Evolutionary conservation across 371 early-diverging fungal genomes (phyloP), one percentile per base, ranked within the genome.

Genomic region (Rhizopus delemar): DNA sequence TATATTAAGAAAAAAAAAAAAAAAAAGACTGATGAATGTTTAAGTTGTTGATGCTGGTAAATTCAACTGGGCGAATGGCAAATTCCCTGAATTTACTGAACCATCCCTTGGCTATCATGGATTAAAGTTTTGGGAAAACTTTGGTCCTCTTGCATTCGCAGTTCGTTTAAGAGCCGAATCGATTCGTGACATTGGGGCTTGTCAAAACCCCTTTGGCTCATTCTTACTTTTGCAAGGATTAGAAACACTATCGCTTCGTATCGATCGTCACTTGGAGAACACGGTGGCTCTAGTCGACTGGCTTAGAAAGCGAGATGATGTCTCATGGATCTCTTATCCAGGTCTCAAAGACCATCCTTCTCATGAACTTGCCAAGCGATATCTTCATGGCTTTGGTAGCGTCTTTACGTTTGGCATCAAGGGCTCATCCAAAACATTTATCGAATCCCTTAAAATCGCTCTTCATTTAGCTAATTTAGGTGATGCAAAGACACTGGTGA

Each of bases 401-500:
- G 92, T 93, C 4, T 69, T 95, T 56, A 85, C 88, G 32, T 93
- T 95, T 75, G 95, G 94, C 38, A 75, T 90, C 63, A 86, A 86
- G 66, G 93, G 93, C 2, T 65, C 66, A 2, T 51, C 68, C 8
- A 68, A 73, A 51, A 93, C 49, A 39, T 92, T 94, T 64, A 87
- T 95, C 51, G 82, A 90, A 54, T 70, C 65, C 15, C 81, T 94
- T 51, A 78, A 90, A 66, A 80, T 95, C 34, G 87, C 87, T 7
- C 90, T 89, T 34, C 93, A 93, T 68, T 67, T 94, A 41, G 95
- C 94, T 54, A 95, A 95, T 60, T 92, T 95, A 13, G 95, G 95
- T 46, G 95, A 95, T 68, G 87, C 91, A 6, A 86, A 91, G 64
- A 93, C 94, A 0, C 75, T 95, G 46, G 90, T 91, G 36, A 92